Evolutionary conservation across 257 asterid species (phyloP).

Genomic region (Salvia splendens): DNA sequence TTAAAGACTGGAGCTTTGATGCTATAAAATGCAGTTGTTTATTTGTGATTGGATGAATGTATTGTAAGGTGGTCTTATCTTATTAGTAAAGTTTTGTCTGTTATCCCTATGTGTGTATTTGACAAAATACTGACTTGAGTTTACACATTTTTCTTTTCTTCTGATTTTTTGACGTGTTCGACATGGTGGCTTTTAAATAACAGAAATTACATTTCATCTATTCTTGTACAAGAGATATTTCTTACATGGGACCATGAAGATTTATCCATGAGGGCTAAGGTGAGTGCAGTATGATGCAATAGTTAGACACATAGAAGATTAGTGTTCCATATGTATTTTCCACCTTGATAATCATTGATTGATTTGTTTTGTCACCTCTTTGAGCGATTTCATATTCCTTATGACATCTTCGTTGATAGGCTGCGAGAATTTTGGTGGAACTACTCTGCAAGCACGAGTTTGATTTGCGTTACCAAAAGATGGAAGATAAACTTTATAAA

Average conservation of each 20-base stretch:
- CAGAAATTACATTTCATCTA: conserved; percentile 95
- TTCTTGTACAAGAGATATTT: conserved; percentile 96
- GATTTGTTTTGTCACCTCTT: conserved; percentile 9
- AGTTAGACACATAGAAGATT: conserved; percentile 16
- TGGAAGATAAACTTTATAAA: conserved; percentile 94
- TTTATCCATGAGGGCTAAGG: conserved; percentile 91
- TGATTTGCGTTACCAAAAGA: conserved; percentile 95
- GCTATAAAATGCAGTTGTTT: neutral
- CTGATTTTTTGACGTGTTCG: conserved; percentile 23
- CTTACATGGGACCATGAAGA: conserved; percentile 99
- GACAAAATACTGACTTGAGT: conserved; percentile 18
- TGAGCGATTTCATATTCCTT: conserved; percentile 24
- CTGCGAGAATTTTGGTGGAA: conserved; percentile 90
- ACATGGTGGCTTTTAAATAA: conserved; percentile 28
- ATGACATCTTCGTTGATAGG: conserved; percentile 48
- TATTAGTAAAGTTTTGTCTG: neutral
- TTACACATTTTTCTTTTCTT: conserved; percentile 20
- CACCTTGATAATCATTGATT: conserved; percentile 17
- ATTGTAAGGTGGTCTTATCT: neutral
- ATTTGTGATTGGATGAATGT: neutral
- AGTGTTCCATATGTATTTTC: conserved; percentile 21
- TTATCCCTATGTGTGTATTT: conserved; percentile 1
- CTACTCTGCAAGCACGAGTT: conserved; percentile 96
- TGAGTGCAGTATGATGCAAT: conserved; percentile 41
- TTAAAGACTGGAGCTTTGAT: neutral